Evolutionary conservation across 495 filamentous ascomycete species (phyloP).

Genomic region (Aspergillus carlsbadensis): DNA sequence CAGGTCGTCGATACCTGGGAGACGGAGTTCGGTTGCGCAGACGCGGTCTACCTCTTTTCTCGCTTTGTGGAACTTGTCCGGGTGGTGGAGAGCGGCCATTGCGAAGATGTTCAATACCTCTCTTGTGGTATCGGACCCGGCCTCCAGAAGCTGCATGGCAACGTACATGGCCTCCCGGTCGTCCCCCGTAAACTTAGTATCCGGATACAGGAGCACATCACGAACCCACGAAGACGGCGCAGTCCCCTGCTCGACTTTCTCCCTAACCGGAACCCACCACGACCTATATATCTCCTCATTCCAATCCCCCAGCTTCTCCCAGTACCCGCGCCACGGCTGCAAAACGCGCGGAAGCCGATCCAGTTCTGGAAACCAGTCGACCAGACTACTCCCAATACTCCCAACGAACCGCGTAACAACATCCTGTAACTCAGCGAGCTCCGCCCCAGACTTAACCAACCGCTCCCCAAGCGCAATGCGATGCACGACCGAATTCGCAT

Average conservation of each 20-base stretch:
- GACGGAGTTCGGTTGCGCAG: conserved; percentile 25
- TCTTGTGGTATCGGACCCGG: conserved; percentile 46
- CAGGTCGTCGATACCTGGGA: conserved; percentile 32
- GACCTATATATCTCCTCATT: conserved; percentile 31
- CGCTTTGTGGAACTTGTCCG: too few relatives aligned
- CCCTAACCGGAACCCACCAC: conserved; percentile 36
- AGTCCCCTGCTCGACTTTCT: conserved; percentile 20
- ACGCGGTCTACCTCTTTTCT: too few relatives aligned
- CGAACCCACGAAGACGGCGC: conserved; percentile 29
- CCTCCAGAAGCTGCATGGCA: conserved; percentile 37
- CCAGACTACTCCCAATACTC: conserved; percentile 25
- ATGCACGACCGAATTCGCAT: conserved; percentile 41
- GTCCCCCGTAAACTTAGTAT: conserved; percentile 34
- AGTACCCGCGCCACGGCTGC: conserved; percentile 40
- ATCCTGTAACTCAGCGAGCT: conserved; percentile 30
- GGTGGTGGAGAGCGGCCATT: too few relatives aligned
- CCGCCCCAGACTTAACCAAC: conserved; percentile 14
- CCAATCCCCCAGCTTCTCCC: conserved; percentile 27
- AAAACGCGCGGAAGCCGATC: conserved; percentile 29
- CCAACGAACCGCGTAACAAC: conserved; percentile 27
- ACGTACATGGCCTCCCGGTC: conserved; percentile 49
- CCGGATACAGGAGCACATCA: conserved; percentile 35
- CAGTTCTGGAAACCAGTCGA: conserved; percentile 34
- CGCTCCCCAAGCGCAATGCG: conserved; percentile 32
- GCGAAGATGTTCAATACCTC: conserved; percentile 38